These are phyloP conservation scores for Pachysolen tannophilus DNA, from an alignment of 805 yeast genomes.

Conservation along the genomic window DNA sequence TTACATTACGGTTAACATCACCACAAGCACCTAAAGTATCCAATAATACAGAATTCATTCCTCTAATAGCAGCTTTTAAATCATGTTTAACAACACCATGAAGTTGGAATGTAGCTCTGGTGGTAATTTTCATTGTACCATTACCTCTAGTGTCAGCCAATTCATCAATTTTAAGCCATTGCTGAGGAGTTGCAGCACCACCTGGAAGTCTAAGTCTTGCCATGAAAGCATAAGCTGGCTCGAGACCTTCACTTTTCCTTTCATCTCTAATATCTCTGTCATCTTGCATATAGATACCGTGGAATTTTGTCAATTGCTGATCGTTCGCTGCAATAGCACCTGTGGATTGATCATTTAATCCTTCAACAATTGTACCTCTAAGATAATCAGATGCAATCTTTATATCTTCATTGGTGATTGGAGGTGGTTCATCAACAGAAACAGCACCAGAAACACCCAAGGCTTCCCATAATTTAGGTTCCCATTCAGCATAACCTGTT, in stretches of 20 bases:
- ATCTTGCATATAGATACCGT: slow-evolving; percentile 97
- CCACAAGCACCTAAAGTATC: slow-evolving; percentile 98
- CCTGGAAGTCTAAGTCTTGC: slow-evolving; percentile 94
- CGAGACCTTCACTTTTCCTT: slow-evolving; percentile 85
- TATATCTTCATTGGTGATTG: slow-evolving; percentile 93
- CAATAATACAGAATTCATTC: slow-evolving; percentile 82
- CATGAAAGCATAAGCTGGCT: slow-evolving; percentile 97
- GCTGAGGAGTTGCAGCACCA: slow-evolving; percentile 79
- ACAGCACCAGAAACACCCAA: slow-evolving; percentile 78
- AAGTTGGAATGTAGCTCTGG: slow-evolving; percentile 94
- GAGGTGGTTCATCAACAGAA: slow-evolving; percentile 81
- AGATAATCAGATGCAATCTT: slow-evolving; percentile 78
- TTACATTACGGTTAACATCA: slow-evolving; percentile 95
- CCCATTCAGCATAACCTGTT: slow-evolving; percentile 90
- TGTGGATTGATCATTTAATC: slow-evolving; percentile 70
- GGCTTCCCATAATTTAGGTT: slow-evolving; percentile 75
- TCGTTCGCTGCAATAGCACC: slow-evolving; percentile 89
- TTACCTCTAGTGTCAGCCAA: slow-evolving; percentile 80
- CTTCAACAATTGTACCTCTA: slow-evolving; percentile 91
- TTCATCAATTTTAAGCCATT: slow-evolving; percentile 82
- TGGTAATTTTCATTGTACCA: slow-evolving; percentile 88
- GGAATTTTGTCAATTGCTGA: slow-evolving; percentile 93
- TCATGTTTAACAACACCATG: slow-evolving; percentile 92
- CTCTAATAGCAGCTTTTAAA: slow-evolving; percentile 84
- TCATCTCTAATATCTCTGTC: slow-evolving; percentile 94